A percentile compares a stretch with the other conserved stretches of the same genome.
These are phyloP conservation scores for Scheffersomyces stipitis DNA, from an alignment of 805 yeast genomes.

Conservation along the genomic window DNA sequence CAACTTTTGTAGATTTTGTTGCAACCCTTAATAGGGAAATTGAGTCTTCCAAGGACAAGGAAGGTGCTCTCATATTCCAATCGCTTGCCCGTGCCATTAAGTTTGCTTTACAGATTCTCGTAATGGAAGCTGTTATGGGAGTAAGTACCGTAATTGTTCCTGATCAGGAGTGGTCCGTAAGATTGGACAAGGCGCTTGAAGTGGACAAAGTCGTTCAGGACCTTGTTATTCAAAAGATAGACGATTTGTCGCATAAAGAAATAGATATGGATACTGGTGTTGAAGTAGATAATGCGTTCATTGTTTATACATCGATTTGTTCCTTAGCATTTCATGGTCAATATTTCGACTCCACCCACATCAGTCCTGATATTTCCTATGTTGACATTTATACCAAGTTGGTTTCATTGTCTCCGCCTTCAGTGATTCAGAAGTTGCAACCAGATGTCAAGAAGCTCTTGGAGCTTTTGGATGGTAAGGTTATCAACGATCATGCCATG, in stretches of 20 bases:
- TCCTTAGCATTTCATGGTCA: conserved; percentile 37
- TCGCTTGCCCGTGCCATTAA: conserved; percentile 44
- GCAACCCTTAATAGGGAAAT: conserved; percentile 19
- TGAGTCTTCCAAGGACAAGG: conserved; percentile 16
- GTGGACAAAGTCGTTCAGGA: conserved; percentile 53
- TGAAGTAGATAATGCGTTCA: conserved; percentile 15
- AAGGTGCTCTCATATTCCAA: conserved; percentile 23
- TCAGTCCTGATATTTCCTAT: conserved; percentile 24
- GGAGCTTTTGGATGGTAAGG: conserved; percentile 19
- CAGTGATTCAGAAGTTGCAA: conserved; percentile 20
- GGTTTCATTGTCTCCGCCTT: conserved; percentile 30
- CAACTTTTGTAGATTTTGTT: conserved; percentile 48
- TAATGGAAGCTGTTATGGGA: conserved; percentile 61
- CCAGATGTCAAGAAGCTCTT: conserved; percentile 20
- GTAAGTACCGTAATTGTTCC: conserved; percentile 54
- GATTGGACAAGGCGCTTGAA: conserved; percentile 68
- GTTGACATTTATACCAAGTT: conserved; percentile 37
- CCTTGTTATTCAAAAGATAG: conserved; percentile 21
- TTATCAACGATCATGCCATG: conserved; percentile 20
- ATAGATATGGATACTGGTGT: conserved; percentile 12
- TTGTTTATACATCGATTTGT: conserved; percentile 27
- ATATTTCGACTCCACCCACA: conserved; percentile 8
- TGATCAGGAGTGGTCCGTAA: conserved; percentile 73
- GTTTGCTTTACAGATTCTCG: conserved; percentile 58
- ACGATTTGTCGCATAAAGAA: conserved; percentile 12